Evolutionary conservation across 257 asterid species (phyloP), one percentile per base, ranked within the genome.

Genomic region (Marsdenia floribunda): DNA sequence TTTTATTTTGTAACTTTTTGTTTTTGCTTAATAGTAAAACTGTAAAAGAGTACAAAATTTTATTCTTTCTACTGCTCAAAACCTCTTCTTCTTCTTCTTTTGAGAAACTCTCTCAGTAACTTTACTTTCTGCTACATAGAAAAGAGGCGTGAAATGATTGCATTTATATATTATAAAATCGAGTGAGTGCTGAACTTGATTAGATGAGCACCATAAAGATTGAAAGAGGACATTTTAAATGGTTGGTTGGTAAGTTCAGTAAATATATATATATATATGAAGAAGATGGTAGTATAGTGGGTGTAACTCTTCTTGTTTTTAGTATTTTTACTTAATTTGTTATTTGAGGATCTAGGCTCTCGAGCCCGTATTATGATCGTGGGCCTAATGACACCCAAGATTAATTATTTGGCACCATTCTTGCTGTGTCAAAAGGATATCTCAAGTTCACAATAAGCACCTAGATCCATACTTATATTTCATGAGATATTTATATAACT

Each of bases 121-220:
- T 52, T 52, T 52, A 15, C 57, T 52, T 52, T 52, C 57, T 52
- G 57, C 8, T 52, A 15, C 6, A 52, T 52, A 3, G 9, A 15
- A 60, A 44, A 44, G 5, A 61, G 21, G 68, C 29, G 18, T 21
- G 21, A 64, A 64, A 37, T 64, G 47, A 64, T 16, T 64, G 49
- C 70, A 6, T 44, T 44, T 29, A 29, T 29, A 29, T 29, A n/a
- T 26, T 12, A 29, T 61, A 16, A 61, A 29, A 42, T 13, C 14
- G 2, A 35, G 40, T 15, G 13, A 33, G 29, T 22, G 26, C 13
- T n/a, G 21, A 35, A 64, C 24, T 64, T 64, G 22, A 21, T 21
- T 55, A 64, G 47, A 64, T 15, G 5, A 64, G 63, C 52, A 63
- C 63, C 71, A 73, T 73, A 10, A 19, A 29, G 21, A 26, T 73